Conservation (phyloP, 305 asterid genomes). For the Solanum hybrid region DNA sequence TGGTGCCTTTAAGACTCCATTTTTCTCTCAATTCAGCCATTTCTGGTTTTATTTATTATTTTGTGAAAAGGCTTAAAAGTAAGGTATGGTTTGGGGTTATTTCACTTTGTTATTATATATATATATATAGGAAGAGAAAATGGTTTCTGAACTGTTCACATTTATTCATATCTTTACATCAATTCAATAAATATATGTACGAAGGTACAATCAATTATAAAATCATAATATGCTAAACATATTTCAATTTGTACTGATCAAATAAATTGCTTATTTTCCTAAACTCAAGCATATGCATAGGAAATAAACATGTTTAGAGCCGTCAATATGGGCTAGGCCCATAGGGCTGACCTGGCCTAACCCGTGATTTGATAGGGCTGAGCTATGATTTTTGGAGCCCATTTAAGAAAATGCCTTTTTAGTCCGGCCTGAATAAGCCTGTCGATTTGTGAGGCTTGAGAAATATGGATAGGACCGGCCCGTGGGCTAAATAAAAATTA, state of each 20-base stretch:
- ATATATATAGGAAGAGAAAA: not conserved
- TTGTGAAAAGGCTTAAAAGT: not conserved
- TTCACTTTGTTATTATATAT: not conserved
- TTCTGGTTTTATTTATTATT: not conserved
- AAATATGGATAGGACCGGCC: no score
- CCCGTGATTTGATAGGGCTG: no score
- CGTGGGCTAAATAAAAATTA: no score
- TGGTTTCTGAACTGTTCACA: not conserved
- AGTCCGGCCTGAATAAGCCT: no score
- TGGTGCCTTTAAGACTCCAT: constrained; percentile 2
- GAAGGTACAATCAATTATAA: not conserved
- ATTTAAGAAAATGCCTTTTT: no score
- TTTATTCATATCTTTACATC: not conserved
- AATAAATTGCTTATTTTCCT: not conserved
- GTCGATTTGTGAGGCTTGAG: no score
- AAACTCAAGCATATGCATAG: not conserved
- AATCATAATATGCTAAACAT: not conserved
- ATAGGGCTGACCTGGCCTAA: no score
- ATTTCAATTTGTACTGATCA: not conserved
- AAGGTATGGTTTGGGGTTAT: not conserved
- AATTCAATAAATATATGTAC: not conserved
- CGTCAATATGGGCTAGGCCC: no score
- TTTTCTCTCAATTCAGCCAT: not conserved
- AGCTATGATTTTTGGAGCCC: no score
- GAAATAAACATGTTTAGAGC: not conserved